These are phyloP conservation scores for Cadophora luteo-olivacea DNA, from an alignment of 2,329 filamentous ascomycete species.

Conservation along the genomic window DNA sequence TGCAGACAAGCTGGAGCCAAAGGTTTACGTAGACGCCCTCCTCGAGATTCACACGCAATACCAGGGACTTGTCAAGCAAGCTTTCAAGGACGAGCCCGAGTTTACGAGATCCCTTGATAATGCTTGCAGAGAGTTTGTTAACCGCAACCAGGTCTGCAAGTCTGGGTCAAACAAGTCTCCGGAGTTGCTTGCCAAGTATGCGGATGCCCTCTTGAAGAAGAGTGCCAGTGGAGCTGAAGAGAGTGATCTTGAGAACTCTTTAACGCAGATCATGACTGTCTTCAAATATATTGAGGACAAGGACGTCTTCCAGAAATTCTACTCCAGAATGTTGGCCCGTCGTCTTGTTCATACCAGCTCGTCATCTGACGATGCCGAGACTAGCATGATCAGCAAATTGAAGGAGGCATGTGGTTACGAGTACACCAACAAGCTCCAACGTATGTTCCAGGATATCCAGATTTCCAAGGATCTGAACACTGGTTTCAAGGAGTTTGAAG, in stretches of 20 bases:
- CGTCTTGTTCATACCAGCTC: slow-evolving; percentile 94
- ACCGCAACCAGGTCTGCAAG: slow-evolving; percentile 95
- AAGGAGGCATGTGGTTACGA: slow-evolving; percentile 99
- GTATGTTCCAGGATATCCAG: slow-evolving; percentile 99
- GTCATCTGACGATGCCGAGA: slow-evolving; percentile 95
- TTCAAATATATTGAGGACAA: slow-evolving; percentile 99
- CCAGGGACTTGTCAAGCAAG: slow-evolving; percentile 85
- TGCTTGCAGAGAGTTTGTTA: slow-evolving; percentile 97
- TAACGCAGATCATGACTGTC: slow-evolving; percentile 96
- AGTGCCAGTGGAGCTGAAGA: slow-evolving; percentile 93
- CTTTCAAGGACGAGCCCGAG: slow-evolving; percentile 94
- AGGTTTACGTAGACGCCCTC: slow-evolving; percentile 94
- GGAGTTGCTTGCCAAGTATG: slow-evolving; percentile 93
- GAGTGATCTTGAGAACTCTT: slow-evolving; percentile 85
- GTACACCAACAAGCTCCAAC: slow-evolving; percentile 98
- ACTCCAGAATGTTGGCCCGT: slow-evolving; percentile 94
- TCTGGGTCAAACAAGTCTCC: slow-evolving; percentile 92
- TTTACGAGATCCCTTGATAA: slow-evolving; percentile 97
- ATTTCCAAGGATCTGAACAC: slow-evolving; percentile 97
- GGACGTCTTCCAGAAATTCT: slow-evolving; percentile 99
- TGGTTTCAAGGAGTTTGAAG: slow-evolving; percentile 81
- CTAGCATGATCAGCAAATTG: slow-evolving; percentile 98
- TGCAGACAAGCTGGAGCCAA: slow-evolving; percentile 90
- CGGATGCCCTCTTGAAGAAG: slow-evolving; percentile 91
- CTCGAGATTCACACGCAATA: slow-evolving; percentile 96